phyloP scores from a whole-genome alignment of 2,329 filamentous ascomycete species.

The Diaporthe amygdali region DNA sequence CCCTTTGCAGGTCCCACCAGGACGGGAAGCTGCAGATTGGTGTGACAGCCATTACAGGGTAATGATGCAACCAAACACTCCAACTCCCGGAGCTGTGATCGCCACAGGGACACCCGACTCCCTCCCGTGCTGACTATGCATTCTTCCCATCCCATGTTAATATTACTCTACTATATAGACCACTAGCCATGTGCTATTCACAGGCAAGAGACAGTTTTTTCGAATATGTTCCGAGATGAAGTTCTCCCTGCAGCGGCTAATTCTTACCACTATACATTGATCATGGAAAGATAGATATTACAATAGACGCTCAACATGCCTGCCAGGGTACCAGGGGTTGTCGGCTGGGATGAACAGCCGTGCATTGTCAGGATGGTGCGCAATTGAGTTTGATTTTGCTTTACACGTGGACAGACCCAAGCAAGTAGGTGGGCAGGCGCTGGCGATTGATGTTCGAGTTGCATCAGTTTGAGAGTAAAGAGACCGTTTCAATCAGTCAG shows the following conservation, averaged over 20 bases:
- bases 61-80: slow-evolving; percentile 17
- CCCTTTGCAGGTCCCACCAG: slow-evolving; percentile 7
- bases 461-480: neutral
- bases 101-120: neutral
- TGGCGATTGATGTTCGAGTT: neutral
- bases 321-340: neutral
- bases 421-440: too few relatives aligned
- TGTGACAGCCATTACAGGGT: slow-evolving; percentile 19
- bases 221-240: neutral
- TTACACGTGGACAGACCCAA: too few relatives aligned
- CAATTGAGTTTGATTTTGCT: too few relatives aligned
- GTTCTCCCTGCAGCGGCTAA: neutral
- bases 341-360: neutral
- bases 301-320: neutral
- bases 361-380: too few relatives aligned
- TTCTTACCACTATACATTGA: neutral
- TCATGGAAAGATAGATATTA: neutral
- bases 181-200: neutral
- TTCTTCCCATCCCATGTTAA: neutral
- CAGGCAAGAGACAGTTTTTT: neutral
- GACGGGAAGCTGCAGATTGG: slow-evolving; percentile 15
- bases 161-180: neutral
- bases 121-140: neutral
- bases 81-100: neutral
- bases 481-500: neutral